Evolutionary conservation across 306 rosid genomes (phyloP), one percentile per base, ranked within the genome.

Genomic region (Cucurbita maxima): DNA sequence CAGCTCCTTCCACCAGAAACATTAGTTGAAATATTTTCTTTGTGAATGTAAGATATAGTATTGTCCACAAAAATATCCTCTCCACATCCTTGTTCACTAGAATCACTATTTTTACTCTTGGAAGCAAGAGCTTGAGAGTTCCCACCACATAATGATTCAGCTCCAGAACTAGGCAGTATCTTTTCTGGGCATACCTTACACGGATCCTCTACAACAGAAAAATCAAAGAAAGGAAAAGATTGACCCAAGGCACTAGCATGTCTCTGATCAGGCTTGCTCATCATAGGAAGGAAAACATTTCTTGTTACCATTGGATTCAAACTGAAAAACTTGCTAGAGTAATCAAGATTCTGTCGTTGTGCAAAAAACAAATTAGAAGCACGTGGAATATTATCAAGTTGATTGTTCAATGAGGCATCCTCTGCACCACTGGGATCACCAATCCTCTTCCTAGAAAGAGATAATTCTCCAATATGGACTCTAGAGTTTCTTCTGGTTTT

Each of bases 1-100:
- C 99, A 89, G 81, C 84, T 86, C 84, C 97, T 84, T 58, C 97
- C 97, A 80, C 96, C 99, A 68, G 87, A 85, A 77, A 71, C 81
- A 78, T 72, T 69, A 34, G 79, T 75, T 61, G 62, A 80, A 71
- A 50, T 16, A 18, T 69, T 72, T 75, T 60, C 82, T 55, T 59
- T 74, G 53, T 73, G 75, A 57, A 52, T 80, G 82, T 63, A 51
- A 63, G 61, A 41, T 50, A 58, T 69, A 47, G 78, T 66, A 61
- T 50, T 79, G 80, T 78, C 83, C 68, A 81, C 75, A 78, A 83
- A 67, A 22, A 61, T 71, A 83, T 20, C 71, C 57, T 55, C 76
- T 36, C 60, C 81, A 72, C 15, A 25, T 55, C 71, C 77, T 67
- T 77, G 75, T 74, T 84, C 76, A 51, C 57, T 72, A 78, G 52